Evolutionary conservation across 352 stramenopile genomes (phyloP).

Genomic region (Pythium monospermum): DNA sequence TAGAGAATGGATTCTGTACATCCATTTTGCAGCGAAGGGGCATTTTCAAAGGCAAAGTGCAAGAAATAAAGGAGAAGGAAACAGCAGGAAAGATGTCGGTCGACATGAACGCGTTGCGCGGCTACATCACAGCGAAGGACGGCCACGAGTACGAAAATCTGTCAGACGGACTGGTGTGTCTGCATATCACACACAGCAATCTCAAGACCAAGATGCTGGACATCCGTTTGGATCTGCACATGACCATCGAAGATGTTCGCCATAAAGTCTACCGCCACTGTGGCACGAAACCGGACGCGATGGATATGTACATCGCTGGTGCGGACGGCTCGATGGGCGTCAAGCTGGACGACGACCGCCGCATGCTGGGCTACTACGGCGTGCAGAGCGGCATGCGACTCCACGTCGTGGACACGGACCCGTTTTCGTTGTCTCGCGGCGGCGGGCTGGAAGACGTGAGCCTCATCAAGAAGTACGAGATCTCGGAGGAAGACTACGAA

Average conservation of each 20-base stretch:
- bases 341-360: slow-evolving; percentile 64
- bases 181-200: slow-evolving; percentile 98
- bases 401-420: slow-evolving; percentile 96
- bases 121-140: slow-evolving; percentile 85
- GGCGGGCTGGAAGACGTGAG: slow-evolving; percentile 96
- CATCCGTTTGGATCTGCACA: slow-evolving; percentile 94
- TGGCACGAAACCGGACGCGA: slow-evolving; percentile 91
- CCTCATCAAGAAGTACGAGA: slow-evolving; percentile 97
- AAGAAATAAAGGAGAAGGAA: background rate
- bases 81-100: slow-evolving; percentile 42
- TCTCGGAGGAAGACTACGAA: slow-evolving; percentile 98
- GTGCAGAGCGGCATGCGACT: slow-evolving; percentile 90
- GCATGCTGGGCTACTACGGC: slow-evolving; percentile 91
- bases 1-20: background rate
- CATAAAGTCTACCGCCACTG: slow-evolving; percentile 94
- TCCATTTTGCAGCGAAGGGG: slow-evolving; percentile 4
- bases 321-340: slow-evolving; percentile 41
- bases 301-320: slow-evolving; percentile 66
- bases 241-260: slow-evolving; percentile 87
- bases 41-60: background rate
- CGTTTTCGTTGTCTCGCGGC: slow-evolving; percentile 91
- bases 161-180: slow-evolving; percentile 84
- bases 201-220: slow-evolving; percentile 96
- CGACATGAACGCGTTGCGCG: slow-evolving; percentile 64
- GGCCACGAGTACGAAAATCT: slow-evolving; percentile 82